Base-by-base conservation (phyloP, 108 stramenopile genomes). In the Schizochytrium sp. region DNA sequence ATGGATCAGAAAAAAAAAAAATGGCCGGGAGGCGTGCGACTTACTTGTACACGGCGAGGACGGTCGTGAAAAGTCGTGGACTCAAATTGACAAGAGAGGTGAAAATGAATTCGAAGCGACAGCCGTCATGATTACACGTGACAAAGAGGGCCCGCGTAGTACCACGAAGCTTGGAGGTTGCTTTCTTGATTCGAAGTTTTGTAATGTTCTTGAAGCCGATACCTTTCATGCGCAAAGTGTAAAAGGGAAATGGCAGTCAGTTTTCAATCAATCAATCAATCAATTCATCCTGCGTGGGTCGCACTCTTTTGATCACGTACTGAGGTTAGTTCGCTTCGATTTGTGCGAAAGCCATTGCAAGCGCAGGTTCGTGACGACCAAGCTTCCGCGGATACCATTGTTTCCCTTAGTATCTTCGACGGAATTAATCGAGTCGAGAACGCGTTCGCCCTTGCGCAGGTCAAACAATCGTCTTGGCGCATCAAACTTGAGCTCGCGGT, bases 101-200 rank as follows among this genome's bases (percentile, higher is more conserved):
- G 89, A 95, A 95, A 29, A 95, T 91, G 91, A 95, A 95, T 87
- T 95, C 94, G 60, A 93, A 95, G 57, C 92, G 60, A 19, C 57
- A 71, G 28, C 34, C 44, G 14, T 60, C 58, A 58, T 87, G 92
- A 72, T 92, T 92, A 58, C 92, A 87, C 88, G 92, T 89, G 28
- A 94, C 48, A 53, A 60, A 94, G 47, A 95, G 93, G n/a, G 94
- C 94, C 60, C 94, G 93, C 28, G 94, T 94, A 19, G 58, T 55
- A 2, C 94, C 94, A n/a, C 94, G 88, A 47, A 94, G 90, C 18
- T 72, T 89, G 5, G 91, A 92, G 21, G 34, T 72, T 3, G 92
- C 93, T 23, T 88, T 90, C 19, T 91, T 59, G n/a, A 94, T 93
- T 51, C 87, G 92, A n/a, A 93, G 89, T 44, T 88, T 91, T 19